These are phyloP conservation scores for Leccinum variicolor DNA, from an alignment of 768 basidiomycete species.

Conservation along the genomic window DNA sequence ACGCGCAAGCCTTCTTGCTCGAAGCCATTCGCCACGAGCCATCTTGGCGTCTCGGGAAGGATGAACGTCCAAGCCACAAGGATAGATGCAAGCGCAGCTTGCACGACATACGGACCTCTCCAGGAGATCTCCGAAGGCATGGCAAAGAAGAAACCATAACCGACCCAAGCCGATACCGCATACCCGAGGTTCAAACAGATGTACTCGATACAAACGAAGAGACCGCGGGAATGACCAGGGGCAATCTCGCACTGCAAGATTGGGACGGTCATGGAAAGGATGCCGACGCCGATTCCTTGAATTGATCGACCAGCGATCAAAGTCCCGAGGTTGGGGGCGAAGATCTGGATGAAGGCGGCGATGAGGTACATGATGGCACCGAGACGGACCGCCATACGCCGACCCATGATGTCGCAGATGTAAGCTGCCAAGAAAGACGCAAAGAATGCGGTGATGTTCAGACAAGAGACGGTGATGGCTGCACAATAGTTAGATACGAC, in stretches of 20 bases:
- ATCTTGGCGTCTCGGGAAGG: slow-evolving; percentile 52
- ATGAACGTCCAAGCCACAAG: slow-evolving; percentile 46
- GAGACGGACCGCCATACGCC: slow-evolving; percentile 48
- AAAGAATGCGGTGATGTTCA: slow-evolving; percentile 49
- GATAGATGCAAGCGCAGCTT: slow-evolving; percentile 46
- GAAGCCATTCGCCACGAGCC: slow-evolving; percentile 54
- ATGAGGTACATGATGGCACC: slow-evolving; percentile 48
- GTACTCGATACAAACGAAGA: slow-evolving; percentile 53
- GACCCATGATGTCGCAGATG: slow-evolving; percentile 47
- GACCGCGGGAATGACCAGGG: slow-evolving; percentile 45
- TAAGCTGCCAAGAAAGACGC: slow-evolving; percentile 46
- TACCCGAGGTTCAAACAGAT: slow-evolving; percentile 50
- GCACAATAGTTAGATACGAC: neutral
- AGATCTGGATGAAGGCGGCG: slow-evolving; percentile 48
- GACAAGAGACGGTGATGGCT: slow-evolving; percentile 49
- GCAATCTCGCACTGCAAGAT: slow-evolving; percentile 49
- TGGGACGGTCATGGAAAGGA: slow-evolving; percentile 51
- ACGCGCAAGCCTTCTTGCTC: slow-evolving; percentile 45
- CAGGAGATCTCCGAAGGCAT: slow-evolving; percentile 47
- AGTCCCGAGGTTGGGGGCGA: slow-evolving; percentile 41
- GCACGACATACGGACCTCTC: slow-evolving; percentile 54
- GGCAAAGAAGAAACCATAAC: slow-evolving; percentile 48
- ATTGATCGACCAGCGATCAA: slow-evolving; percentile 43
- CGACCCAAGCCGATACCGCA: slow-evolving; percentile 47
- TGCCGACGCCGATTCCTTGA: slow-evolving; percentile 48